Conservation (phyloP, 306 rosid species). For the Glycine tomentella region DNA sequence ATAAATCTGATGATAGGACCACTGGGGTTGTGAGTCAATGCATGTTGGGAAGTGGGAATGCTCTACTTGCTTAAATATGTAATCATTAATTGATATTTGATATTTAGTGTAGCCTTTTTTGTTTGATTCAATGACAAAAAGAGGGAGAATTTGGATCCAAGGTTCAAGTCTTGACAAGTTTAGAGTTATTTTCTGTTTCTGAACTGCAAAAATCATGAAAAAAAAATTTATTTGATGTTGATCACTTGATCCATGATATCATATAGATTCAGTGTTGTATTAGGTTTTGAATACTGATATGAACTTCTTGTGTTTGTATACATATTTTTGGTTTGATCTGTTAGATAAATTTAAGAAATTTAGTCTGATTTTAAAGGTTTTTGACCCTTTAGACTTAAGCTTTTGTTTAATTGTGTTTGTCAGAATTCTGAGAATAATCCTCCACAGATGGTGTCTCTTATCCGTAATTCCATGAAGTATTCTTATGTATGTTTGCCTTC, state of each 20-base stretch:
- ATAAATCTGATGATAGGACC: conserved; percentile 23
- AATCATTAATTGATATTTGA: conserved; percentile 19
- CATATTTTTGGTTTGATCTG: not conserved
- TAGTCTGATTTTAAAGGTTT: conserved; percentile 5
- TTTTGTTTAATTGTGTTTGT: conserved; percentile 20
- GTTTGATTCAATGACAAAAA: conserved; percentile 21
- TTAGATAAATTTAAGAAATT: conserved; percentile 10
- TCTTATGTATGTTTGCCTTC: conserved; percentile 18
- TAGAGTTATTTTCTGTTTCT: not conserved
- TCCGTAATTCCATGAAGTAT: conserved; percentile 17
- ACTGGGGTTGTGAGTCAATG: conserved; percentile 26
- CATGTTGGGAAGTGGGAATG: conserved; percentile 37
- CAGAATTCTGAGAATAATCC: conserved; percentile 22
- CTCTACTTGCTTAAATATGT: conserved; percentile 41
- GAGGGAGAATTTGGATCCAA: not conserved
- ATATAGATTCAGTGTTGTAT: conserved; percentile 7
- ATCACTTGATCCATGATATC: conserved; percentile 37
- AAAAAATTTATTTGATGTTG: not conserved
- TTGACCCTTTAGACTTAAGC: conserved; percentile 1
- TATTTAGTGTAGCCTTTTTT: conserved; percentile 13
- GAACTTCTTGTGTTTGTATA: conserved; percentile 25
- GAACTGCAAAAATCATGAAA: conserved; percentile 11
- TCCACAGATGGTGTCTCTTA: conserved; percentile 16
- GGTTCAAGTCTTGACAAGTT: conserved; percentile 16
- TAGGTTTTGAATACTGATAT: conserved; percentile 29